Evolutionary conservation across 352 stramenopile genomes (phyloP).

Genomic region (Pythium brassicae): DNA sequence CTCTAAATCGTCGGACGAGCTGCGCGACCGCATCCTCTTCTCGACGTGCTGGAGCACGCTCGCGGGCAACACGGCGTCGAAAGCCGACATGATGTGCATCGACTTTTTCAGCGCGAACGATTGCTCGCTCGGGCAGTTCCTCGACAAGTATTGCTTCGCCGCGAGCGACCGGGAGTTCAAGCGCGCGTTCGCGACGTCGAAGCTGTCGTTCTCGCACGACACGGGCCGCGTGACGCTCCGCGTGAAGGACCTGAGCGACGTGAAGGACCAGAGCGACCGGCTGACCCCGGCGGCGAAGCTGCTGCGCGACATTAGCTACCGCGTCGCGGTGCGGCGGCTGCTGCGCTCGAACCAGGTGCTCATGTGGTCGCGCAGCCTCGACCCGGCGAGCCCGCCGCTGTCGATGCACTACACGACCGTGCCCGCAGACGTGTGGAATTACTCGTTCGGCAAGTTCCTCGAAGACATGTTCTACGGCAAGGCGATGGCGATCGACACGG

Average conservation of each 20-base stretch:
- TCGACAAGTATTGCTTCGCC: conserved; percentile 77
- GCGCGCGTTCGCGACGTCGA: conserved; percentile 69
- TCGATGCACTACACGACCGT: conserved; percentile 57
- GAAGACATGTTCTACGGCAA: conserved; percentile 85
- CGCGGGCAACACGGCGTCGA: conserved; percentile 68
- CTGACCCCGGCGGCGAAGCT: conserved; percentile 47
- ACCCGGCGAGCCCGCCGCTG: conserved; percentile 22
- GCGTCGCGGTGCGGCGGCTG: conserved; percentile 40
- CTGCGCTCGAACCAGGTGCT: conserved; percentile 60
- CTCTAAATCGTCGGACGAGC: conserved; percentile 42
- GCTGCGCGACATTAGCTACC: conserved; percentile 58
- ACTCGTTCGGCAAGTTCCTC: conserved; percentile 86
- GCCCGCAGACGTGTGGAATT: conserved; percentile 72
- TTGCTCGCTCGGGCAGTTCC: conserved; percentile 78
- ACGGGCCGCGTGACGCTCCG: conserved; percentile 64
- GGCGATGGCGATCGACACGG: conserved; percentile 61
- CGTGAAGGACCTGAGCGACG: conserved; percentile 66
- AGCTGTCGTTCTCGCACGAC: conserved; percentile 83
- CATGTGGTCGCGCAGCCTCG: conserved; percentile 62
- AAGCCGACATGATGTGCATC: conserved; percentile 87
- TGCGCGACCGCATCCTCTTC: conserved; percentile 75
- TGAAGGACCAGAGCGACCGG: conserved; percentile 59
- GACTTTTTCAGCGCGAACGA: conserved; percentile 85
- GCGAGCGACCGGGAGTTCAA: conserved; percentile 72
- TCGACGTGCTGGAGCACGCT: conserved; percentile 84